These are phyloP conservation scores for Mycena rosella DNA, from an alignment of 768 basidiomycete species.

Conservation along the genomic window DNA sequence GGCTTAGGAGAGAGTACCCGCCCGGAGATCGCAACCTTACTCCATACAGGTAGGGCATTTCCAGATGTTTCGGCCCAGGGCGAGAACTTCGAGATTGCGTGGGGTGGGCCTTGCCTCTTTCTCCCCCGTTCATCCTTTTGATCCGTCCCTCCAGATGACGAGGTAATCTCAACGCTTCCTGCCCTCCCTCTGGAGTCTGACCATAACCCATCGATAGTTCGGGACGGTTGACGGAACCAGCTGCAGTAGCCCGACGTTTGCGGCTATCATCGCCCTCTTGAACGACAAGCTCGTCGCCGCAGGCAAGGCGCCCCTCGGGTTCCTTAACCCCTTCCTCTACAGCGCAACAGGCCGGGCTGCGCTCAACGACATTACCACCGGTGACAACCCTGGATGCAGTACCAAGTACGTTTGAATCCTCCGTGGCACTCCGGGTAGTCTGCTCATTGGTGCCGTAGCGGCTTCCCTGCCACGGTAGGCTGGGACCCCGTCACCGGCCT, in stretches of 20 bases:
- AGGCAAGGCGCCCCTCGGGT: conserved; percentile 23
- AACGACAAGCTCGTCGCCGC: conserved; percentile 22
- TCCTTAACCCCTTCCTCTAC: conserved; percentile 32
- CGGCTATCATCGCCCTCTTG: conserved; percentile 16
- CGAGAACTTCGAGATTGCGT: conserved; percentile 22
- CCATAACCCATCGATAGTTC: background rate
- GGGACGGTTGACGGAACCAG: conserved; percentile 23
- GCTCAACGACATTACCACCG: conserved; percentile 23
- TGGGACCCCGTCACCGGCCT: conserved; percentile 28
- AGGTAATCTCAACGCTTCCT: conserved; percentile 1
- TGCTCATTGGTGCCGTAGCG: background rate
- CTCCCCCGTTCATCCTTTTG: background rate
- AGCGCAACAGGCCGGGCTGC: conserved; percentile 21
- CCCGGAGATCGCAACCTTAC: too few relatives aligned
- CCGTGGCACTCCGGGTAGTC: background rate
- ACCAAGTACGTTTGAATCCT: conserved; percentile 15
- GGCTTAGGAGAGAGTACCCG: too few relatives aligned
- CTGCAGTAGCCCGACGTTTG: conserved; percentile 19
- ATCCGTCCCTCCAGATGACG: background rate
- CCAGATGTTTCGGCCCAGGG: conserved; percentile 20
- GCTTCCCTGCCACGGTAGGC: conserved; percentile 6
- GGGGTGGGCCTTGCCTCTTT: background rate
- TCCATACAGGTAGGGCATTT: conserved; percentile 35
- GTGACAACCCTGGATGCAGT: conserved; percentile 26
- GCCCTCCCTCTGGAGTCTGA: too few relatives aligned